Evolutionary conservation across 2,329 filamentous ascomycete genomes (phyloP).

Genomic region (Didymella segeticola): DNA sequence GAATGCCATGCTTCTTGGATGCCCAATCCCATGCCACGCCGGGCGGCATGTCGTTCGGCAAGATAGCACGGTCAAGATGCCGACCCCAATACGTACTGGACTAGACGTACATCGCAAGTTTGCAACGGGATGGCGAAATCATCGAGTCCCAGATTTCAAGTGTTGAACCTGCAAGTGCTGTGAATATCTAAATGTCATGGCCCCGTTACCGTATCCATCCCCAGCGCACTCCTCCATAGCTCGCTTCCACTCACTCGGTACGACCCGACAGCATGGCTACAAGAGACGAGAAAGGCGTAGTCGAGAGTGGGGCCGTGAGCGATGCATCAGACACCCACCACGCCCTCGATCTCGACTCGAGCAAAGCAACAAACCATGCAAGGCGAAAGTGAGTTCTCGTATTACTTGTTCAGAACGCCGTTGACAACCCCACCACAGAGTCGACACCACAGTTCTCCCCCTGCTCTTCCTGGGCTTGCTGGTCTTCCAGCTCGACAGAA

Average conservation of each 20-base stretch:
- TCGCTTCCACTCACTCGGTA: not conserved
- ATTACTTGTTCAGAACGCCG: no score
- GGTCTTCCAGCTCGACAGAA: constrained; percentile 61
- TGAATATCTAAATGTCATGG: no score
- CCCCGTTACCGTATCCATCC: no score
- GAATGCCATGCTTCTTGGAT: constrained; percentile 3
- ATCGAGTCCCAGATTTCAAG: not conserved
- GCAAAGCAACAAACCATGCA: constrained; percentile 21
- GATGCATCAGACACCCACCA: constrained; percentile 12
- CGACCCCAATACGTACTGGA: constrained; percentile 8
- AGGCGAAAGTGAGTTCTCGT: constrained; percentile 29
- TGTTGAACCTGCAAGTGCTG: not conserved
- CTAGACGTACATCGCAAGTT: not conserved
- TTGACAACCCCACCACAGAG: constrained; percentile 37
- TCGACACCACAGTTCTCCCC: constrained; percentile 57
- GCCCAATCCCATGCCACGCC: not conserved
- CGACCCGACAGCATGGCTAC: constrained; percentile 13
- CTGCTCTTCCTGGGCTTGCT: constrained; percentile 59
- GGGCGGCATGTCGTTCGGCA: constrained; percentile 24
- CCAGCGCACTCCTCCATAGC: not conserved
- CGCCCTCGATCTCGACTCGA: constrained; percentile 11
- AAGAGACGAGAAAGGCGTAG: constrained; percentile 19
- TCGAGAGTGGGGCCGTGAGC: constrained; percentile 4
- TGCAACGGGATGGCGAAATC: constrained; percentile 7
- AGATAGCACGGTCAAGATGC: constrained; percentile 16